A percentile compares a stretch with the other conserved stretches of the same genome.
These are phyloP conservation scores for Irpex sp. DNA, from an alignment of 1,284 basidiomycete genomes.

Conservation along the genomic window DNA sequence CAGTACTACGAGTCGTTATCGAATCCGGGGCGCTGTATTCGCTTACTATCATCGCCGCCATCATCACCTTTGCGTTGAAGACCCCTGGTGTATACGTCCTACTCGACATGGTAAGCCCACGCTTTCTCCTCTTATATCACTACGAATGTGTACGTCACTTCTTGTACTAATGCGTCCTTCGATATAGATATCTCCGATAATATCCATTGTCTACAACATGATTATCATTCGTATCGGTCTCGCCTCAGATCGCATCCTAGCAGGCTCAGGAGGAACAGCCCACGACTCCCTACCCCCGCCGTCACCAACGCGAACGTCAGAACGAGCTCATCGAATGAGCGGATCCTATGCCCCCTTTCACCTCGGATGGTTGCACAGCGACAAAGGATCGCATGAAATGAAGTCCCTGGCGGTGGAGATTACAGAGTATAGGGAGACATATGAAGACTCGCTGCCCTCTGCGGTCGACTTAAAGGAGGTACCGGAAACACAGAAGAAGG, in stretches of 20 bases:
- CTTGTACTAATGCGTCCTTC: neutral
- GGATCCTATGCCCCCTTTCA: constrained; percentile 8
- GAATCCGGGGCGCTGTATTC: constrained; percentile 33
- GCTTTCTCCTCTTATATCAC: neutral
- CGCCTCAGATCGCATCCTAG: constrained; percentile 13
- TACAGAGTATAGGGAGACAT: constrained; percentile 17
- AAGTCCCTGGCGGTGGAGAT: constrained; percentile 18
- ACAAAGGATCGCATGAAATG: constrained; percentile 13
- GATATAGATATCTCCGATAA: constrained; percentile 25
- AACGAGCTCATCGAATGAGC: constrained; percentile 4
- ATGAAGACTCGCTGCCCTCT: neutral
- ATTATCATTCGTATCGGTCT: constrained; percentile 25
- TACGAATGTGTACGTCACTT: neutral
- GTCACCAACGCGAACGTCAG: neutral
- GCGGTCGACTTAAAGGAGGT: too few relatives aligned
- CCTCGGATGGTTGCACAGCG: neutral
- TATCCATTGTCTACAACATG: constrained; percentile 29
- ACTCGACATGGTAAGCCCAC: constrained; percentile 27
- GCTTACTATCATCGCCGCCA: constrained; percentile 27
- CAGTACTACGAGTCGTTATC: constrained; percentile 28
- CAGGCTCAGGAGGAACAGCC: neutral
- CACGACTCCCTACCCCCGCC: neutral
- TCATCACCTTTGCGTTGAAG: constrained; percentile 28
- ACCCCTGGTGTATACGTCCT: constrained; percentile 31
- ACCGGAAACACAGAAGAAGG: too few relatives aligned